phyloP scores from a whole-genome alignment of 306 rosid genomes.

The Quercus variabilis region DNA sequence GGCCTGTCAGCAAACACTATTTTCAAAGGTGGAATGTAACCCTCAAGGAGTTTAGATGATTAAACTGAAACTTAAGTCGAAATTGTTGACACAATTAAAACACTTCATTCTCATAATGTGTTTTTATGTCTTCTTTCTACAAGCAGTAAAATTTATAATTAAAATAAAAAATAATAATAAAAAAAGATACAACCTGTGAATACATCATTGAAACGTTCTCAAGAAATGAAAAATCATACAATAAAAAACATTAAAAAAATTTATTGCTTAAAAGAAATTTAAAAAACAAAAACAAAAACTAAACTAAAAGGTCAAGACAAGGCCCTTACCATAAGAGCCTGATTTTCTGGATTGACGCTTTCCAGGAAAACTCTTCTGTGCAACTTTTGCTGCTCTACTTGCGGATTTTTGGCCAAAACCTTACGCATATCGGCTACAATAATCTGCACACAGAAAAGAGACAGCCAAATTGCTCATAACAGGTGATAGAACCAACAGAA shows the following conservation, averaged over 20 bases:
- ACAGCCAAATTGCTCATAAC: slow-evolving; percentile 17
- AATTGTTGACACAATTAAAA: neutral
- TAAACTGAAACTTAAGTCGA: neutral
- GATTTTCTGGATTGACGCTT: slow-evolving; percentile 70
- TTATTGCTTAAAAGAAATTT: neutral
- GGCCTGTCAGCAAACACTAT: neutral
- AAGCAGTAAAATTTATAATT: too few species aligned
- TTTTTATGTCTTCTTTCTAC: neutral
- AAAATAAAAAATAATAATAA: too few species aligned
- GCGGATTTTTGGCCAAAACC: slow-evolving; percentile 93
- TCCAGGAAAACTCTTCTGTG: slow-evolving; percentile 96
- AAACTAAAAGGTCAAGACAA: slow-evolving; percentile 10
- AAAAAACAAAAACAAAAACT: neutral
- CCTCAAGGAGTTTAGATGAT: neutral
- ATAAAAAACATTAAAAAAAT: neutral
- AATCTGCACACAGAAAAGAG: slow-evolving; percentile 42
- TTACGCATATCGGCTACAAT: slow-evolving; percentile 99
- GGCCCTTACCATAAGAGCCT: slow-evolving; percentile 72
- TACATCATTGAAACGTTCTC: neutral
- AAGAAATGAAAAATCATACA: neutral
- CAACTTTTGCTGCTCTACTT: slow-evolving; percentile 97
- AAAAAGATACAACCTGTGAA: neutral
- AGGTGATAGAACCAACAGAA: slow-evolving; percentile 14
- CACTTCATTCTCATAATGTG: neutral
- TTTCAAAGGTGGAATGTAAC: neutral